phyloP scores from a whole-genome alignment of 768 basidiomycete species.

The Daedaleopsis sinensis region DNA sequence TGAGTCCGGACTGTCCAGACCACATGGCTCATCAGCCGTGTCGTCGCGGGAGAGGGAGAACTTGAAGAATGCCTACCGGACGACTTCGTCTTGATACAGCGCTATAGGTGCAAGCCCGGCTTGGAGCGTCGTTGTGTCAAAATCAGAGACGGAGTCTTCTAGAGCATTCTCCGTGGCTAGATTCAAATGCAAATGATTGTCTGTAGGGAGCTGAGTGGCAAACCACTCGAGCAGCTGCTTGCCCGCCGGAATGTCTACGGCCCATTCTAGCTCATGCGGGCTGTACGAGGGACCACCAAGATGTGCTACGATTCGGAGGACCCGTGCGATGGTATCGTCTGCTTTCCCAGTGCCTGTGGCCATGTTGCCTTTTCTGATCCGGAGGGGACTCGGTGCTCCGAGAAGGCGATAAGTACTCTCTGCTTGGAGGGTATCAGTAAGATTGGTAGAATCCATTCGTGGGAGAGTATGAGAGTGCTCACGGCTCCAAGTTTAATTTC shows the following conservation, averaged over 20 bases:
- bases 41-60: background rate
- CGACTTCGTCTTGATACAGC: constrained; percentile 34
- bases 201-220: constrained; percentile 28
- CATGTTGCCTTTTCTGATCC: no score
- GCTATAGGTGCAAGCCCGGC: constrained; percentile 34
- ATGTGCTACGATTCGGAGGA: background rate
- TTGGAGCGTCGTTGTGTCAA: background rate
- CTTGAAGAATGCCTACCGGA: constrained; percentile 33
- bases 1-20: background rate
- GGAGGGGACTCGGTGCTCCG: no score
- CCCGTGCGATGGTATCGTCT: background rate
- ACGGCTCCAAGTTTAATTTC: no score
- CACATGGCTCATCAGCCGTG: background rate
- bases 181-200: background rate
- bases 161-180: no score
- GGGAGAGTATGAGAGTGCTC: no score
- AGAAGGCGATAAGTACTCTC: no score
- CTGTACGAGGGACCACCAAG: constrained; percentile 37
- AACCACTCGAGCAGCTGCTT: constrained; percentile 38
- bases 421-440: no score
- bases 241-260: constrained; percentile 36
- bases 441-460: no score
- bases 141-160: background rate
- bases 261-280: constrained; percentile 37
- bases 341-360: background rate